phyloP scores from a whole-genome alignment of 306 rosid genomes.

The Quercus ilex region DNA sequence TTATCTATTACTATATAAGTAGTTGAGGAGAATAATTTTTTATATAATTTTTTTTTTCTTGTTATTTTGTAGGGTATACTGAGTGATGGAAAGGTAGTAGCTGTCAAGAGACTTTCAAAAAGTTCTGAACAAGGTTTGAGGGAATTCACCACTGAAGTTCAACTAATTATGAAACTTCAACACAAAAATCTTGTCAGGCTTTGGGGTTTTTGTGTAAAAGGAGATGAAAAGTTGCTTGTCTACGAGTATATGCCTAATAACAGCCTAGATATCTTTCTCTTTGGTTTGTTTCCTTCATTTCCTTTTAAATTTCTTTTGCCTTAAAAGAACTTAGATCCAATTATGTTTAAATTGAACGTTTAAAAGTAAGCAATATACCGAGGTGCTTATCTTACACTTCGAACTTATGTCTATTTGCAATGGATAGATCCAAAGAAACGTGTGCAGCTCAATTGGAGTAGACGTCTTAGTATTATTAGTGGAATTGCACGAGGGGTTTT shows the following conservation, averaged over 20 bases:
- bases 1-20: too few relatives aligned
- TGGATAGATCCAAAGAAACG: conserved; percentile 30
- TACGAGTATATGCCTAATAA: conserved; percentile 66
- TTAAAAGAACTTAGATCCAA: neutral
- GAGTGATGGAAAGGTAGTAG: conserved; percentile 53
- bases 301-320: neutral
- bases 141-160: conserved; percentile 61
- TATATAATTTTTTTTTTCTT: neutral
- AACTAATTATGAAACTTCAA: conserved; percentile 57
- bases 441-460: conserved; percentile 33
- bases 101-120: conserved; percentile 64
- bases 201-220: conserved; percentile 55
- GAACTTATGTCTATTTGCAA: neutral
- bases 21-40: too few relatives aligned
- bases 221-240: conserved; percentile 60
- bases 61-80: conserved; percentile 26
- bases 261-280: conserved; percentile 49
- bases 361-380: too few relatives aligned
- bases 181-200: conserved; percentile 75
- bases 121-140: conserved; percentile 56
- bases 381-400: too few relatives aligned
- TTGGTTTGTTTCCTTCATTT: conserved; percentile 33
- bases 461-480: conserved; percentile 30
- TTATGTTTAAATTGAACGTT: too few relatives aligned
- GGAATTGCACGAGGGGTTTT: conserved; percentile 43